A percentile compares a stretch with the other conserved stretches of the same genome.
These are phyloP conservation scores for Hippophae gyantsensis DNA, from an alignment of 306 rosid genomes.

Conservation along the genomic window DNA sequence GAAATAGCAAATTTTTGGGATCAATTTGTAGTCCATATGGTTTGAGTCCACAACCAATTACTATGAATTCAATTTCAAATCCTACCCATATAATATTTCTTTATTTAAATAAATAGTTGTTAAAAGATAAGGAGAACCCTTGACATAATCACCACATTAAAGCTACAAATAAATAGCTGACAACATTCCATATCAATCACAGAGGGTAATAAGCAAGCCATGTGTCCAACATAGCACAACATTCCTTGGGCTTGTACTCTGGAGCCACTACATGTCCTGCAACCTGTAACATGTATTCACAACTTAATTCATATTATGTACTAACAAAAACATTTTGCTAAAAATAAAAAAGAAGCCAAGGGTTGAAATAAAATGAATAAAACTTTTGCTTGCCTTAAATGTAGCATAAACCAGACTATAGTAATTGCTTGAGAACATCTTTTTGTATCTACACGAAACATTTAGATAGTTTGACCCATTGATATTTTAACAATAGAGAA, in stretches of 20 bases:
- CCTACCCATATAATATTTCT: too few relatives aligned
- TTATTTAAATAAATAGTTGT: too few relatives aligned
- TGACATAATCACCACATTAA: too few relatives aligned
- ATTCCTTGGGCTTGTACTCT: constrained; percentile 22
- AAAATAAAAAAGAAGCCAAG: too few relatives aligned
- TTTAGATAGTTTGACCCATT: neutral
- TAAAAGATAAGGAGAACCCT: too few relatives aligned
- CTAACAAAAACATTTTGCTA: too few relatives aligned
- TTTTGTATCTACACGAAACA: constrained; percentile 18
- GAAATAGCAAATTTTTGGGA: too few relatives aligned
- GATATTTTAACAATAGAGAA: neutral
- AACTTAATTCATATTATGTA: too few relatives aligned
- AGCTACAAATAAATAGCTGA: too few relatives aligned
- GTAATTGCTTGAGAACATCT: constrained; percentile 7
- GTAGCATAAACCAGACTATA: constrained; percentile 13
- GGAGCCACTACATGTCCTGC: constrained; percentile 27
- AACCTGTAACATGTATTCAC: constrained; percentile 5
- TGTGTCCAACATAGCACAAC: constrained; percentile 15
- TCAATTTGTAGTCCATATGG: too few relatives aligned
- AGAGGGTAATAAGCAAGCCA: constrained; percentile 17
- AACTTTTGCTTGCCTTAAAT: constrained; percentile 10
- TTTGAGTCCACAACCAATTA: too few relatives aligned
- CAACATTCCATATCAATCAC: neutral
- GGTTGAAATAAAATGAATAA: neutral
- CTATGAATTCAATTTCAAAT: too few relatives aligned